These are phyloP conservation scores for Monascus purpureus DNA, from an alignment of 495 filamentous ascomycete genomes.

Conservation along the genomic window DNA sequence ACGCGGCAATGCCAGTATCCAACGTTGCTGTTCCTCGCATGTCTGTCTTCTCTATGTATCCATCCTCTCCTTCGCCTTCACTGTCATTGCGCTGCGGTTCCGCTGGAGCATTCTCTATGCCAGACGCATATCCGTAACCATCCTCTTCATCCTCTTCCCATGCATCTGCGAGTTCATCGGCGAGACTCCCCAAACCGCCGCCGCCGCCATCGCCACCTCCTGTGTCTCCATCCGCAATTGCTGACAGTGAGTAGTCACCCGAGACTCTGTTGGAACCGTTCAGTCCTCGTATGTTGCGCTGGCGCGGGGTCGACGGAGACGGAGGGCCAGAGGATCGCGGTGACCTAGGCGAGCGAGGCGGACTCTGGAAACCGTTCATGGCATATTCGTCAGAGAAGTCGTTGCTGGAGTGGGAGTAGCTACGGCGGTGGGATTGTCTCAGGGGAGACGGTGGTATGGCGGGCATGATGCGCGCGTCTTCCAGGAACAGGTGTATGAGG, in stretches of 20 bases:
- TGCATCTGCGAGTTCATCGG: constrained; percentile 55
- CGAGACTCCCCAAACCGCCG: constrained; percentile 66
- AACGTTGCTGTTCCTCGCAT: constrained; percentile 17
- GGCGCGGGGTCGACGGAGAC: constrained; percentile 45
- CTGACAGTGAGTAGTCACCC: constrained; percentile 20
- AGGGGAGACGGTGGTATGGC: constrained; percentile 47
- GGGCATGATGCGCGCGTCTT: constrained; percentile 22
- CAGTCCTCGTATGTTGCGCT: constrained; percentile 36
- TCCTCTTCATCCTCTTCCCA: constrained; percentile 46
- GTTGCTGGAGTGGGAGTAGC: constrained; percentile 34
- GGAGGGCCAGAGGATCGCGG: constrained; percentile 43
- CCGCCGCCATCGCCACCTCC: constrained; percentile 3
- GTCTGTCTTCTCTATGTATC: constrained; percentile 13
- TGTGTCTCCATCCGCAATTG: constrained; percentile 13
- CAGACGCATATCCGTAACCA: constrained; percentile 27
- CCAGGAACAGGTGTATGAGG: too few species aligned
- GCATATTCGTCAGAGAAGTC: constrained; percentile 33
- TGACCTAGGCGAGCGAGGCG: constrained; percentile 16
- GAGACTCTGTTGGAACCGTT: constrained; percentile 34
- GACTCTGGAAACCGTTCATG: constrained; percentile 29
- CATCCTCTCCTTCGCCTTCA: constrained; percentile 20
- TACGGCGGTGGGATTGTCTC: constrained; percentile 44
- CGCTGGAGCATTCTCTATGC: constrained; percentile 20
- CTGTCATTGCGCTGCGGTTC: constrained; percentile 20
- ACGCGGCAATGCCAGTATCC: constrained; percentile 5